These are phyloP conservation scores for Racocetra persica DNA, from an alignment of 371 early-diverging fungal species.

Conservation along the genomic window DNA sequence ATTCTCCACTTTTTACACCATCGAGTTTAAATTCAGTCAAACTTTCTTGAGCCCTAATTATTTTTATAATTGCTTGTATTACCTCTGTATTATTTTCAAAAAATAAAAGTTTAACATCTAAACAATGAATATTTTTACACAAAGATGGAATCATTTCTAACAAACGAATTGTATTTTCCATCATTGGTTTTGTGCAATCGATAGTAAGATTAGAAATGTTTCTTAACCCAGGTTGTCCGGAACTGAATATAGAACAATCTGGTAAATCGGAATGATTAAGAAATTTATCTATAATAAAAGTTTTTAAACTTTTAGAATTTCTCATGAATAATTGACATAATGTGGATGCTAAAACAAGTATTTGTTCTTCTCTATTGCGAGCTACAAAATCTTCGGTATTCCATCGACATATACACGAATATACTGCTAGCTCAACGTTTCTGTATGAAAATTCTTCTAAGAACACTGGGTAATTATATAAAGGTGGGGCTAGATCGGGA, in stretches of 20 bases:
- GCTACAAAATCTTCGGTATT: not conserved
- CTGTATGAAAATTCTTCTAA: conserved; percentile 24
- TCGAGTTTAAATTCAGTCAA: not conserved
- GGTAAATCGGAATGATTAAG: conserved; percentile 17
- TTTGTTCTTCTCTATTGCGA: conserved; percentile 5
- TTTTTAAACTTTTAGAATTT: not conserved
- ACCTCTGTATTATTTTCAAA: not conserved
- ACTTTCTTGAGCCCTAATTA: not conserved
- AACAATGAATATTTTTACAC: not conserved
- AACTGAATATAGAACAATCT: not conserved
- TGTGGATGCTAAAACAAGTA: not conserved
- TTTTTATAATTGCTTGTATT: not conserved
- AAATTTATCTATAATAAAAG: conserved; percentile 23
- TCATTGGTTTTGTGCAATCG: conserved; percentile 19
- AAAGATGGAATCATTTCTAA: not conserved
- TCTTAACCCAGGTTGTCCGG: conserved; percentile 1
- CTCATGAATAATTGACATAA: conserved; percentile 23
- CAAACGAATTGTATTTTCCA: not conserved
- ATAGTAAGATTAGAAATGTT: not conserved
- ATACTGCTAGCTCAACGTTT: not conserved
- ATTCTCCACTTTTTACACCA: conserved; percentile 11
- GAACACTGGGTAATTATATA: conserved; percentile 20
- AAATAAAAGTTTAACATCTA: conserved; percentile 18
- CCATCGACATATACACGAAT: conserved; percentile 2
- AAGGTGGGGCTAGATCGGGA: not conserved